These are phyloP conservation scores for Plasmodium vivax DNA, from an alignment of 169 alveolate species.

Conservation along the genomic window DNA sequence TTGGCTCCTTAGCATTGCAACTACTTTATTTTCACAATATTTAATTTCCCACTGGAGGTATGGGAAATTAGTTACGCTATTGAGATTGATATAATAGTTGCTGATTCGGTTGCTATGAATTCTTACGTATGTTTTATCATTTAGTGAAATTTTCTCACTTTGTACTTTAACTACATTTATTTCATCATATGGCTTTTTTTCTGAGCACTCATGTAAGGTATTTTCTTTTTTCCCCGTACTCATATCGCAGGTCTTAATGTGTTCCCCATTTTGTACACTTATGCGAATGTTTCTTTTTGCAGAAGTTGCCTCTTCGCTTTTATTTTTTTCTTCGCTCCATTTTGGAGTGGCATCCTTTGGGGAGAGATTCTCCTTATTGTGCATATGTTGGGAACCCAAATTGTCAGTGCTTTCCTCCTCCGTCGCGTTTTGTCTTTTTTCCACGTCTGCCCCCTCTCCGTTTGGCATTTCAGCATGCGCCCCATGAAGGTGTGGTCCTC, in stretches of 20 bases:
- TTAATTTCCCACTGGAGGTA: slow-evolving; percentile 35
- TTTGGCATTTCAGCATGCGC: neutral
- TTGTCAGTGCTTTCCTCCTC: neutral
- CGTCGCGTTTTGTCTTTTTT: neutral
- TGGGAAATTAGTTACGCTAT: slow-evolving; percentile 34
- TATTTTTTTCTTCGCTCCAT: neutral
- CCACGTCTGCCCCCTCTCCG: slow-evolving; percentile 9
- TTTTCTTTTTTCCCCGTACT: neutral
- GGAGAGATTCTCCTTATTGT: neutral
- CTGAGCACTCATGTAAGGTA: neutral
- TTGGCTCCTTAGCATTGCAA: slow-evolving; percentile 30
- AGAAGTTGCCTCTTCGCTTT: neutral
- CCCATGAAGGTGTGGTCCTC: neutral
- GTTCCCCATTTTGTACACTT: neutral
- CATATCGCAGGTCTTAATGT: neutral
- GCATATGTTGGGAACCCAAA: neutral
- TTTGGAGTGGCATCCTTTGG: neutral
- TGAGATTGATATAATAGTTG: slow-evolving; percentile 40
- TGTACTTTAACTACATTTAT: slow-evolving; percentile 29
- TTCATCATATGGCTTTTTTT: slow-evolving; percentile 14
- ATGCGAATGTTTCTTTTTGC: neutral
- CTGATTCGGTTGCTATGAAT: slow-evolving; percentile 36
- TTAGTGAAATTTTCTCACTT: slow-evolving; percentile 8
- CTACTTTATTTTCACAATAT: slow-evolving; percentile 31
- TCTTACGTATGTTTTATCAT: slow-evolving; percentile 48